phyloP scores from a whole-genome alignment of 257 asterid species.

The Euphrasia confusa region DNA sequence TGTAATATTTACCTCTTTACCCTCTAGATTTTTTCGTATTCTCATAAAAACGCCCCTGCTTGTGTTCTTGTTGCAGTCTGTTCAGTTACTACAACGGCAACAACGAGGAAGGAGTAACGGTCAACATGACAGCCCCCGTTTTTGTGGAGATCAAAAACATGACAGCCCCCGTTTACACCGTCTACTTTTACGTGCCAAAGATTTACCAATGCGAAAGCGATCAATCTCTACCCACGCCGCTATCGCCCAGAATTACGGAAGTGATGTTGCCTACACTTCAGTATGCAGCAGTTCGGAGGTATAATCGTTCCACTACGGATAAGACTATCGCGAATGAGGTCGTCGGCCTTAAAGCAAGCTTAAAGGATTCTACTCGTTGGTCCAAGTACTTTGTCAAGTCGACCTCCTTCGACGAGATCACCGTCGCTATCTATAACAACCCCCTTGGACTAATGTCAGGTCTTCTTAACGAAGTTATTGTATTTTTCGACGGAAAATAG shows the following conservation, averaged over 20 bases:
- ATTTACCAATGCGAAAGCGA: conserved; percentile 15
- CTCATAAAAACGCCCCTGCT: too few species aligned
- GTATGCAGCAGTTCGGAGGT: conserved; percentile 27
- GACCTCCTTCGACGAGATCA: not conserved
- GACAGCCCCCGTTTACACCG: conserved; percentile 2
- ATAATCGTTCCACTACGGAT: conserved; percentile 10
- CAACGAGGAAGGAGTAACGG: not conserved
- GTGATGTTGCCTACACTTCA: conserved; percentile 17
- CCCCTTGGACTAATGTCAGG: conserved; percentile 1
- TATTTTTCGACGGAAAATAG: too few species aligned
- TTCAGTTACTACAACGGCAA: conserved; percentile 16
- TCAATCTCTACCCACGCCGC: conserved; percentile 2
- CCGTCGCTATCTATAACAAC: conserved; percentile 23
- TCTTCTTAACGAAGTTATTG: conserved; percentile 21
- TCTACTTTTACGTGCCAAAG: conserved; percentile 22
- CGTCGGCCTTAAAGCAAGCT: conserved; percentile 22
- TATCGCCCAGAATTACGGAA: not conserved
- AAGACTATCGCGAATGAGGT: not conserved
- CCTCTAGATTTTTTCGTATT: not conserved
- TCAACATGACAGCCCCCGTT: conserved; percentile 30
- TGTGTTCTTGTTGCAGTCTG: conserved; percentile 7
- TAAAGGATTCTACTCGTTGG: conserved; percentile 11
- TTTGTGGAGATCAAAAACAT: conserved; percentile 20
- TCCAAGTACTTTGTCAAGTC: conserved; percentile 3
- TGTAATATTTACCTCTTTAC: conserved; percentile 13